These are phyloP conservation scores for Pezizomycotina sp. DNA, from an alignment of 2,329 filamentous ascomycete genomes.

Conservation along the genomic window DNA sequence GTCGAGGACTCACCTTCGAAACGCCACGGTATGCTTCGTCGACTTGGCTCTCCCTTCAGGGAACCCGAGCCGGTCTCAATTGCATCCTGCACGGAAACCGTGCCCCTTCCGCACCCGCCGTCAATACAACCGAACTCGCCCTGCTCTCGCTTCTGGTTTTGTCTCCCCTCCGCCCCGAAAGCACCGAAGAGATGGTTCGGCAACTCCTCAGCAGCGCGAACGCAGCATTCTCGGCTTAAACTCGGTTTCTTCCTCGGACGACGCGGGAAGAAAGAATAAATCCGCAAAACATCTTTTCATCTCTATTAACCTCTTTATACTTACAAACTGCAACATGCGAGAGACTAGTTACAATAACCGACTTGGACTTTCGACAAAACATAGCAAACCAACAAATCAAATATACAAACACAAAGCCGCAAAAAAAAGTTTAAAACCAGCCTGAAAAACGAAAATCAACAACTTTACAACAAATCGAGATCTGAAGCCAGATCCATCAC, in stretches of 20 bases:
- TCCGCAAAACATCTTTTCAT: too few relatives aligned
- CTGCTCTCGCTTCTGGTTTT: slow-evolving; percentile 17
- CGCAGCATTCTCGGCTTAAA: slow-evolving; percentile 17
- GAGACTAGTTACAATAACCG: too few relatives aligned
- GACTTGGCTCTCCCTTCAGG: slow-evolving; percentile 17
- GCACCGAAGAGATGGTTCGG: slow-evolving; percentile 13
- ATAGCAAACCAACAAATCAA: too few relatives aligned
- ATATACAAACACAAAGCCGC: too few relatives aligned
- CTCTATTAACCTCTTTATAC: too few relatives aligned
- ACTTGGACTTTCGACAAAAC: too few relatives aligned
- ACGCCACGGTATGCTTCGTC: slow-evolving; percentile 14
- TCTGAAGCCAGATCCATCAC: too few relatives aligned
- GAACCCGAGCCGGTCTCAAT: slow-evolving; percentile 15
- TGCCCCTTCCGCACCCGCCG: slow-evolving; percentile 10
- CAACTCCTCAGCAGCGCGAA: slow-evolving; percentile 14
- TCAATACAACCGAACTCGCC: slow-evolving; percentile 5
- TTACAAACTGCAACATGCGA: too few relatives aligned
- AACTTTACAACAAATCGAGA: too few relatives aligned
- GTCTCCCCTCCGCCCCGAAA: slow-evolving; percentile 16
- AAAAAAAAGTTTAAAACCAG: too few relatives aligned
- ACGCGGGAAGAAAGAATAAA: slow-evolving; percentile 18
- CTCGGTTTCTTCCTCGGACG: slow-evolving; percentile 17
- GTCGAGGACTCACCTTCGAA: slow-evolving; percentile 9
- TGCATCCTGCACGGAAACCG: slow-evolving; percentile 12
- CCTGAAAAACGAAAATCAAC: too few relatives aligned